These are phyloP conservation scores for Buxus sempervirens DNA, from an alignment of 164 flowering plant species.

Conservation along the genomic window DNA sequence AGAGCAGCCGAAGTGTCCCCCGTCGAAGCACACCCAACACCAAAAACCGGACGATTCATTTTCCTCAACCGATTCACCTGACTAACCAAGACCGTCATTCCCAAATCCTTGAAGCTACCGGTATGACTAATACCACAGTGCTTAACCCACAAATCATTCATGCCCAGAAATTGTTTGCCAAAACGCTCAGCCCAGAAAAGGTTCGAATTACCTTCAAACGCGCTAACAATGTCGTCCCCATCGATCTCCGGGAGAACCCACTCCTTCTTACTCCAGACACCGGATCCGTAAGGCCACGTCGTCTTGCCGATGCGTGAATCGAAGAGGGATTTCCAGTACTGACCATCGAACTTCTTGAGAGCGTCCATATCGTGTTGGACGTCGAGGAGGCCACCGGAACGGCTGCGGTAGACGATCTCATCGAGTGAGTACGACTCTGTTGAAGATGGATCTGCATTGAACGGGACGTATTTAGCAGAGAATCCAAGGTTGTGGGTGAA, in stretches of 20 bases:
- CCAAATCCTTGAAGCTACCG: constrained; percentile 79
- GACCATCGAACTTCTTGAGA: constrained; percentile 53
- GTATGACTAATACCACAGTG: constrained; percentile 85
- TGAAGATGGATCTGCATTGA: constrained; percentile 44
- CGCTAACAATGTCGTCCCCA: constrained; percentile 64
- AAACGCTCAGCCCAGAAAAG: constrained; percentile 88
- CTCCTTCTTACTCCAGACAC: constrained; percentile 91
- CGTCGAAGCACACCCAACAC: constrained; percentile 83
- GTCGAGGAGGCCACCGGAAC: constrained; percentile 83
- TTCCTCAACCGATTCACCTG: constrained; percentile 68
- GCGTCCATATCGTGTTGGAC: constrained; percentile 82
- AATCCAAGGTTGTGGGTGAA: constrained; percentile 33
- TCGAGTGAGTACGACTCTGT: constrained; percentile 80
- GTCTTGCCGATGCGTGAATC: constrained; percentile 83
- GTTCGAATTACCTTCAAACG: constrained; percentile 85
- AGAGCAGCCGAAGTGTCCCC: constrained; percentile 84
- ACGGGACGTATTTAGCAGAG: constrained; percentile 86
- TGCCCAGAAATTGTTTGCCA: constrained; percentile 74
- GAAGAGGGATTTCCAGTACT: constrained; percentile 68
- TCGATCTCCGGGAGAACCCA: constrained; percentile 89
- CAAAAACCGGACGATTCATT: constrained; percentile 51
- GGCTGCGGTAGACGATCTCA: constrained; percentile 78
- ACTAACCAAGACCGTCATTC: constrained; percentile 85
- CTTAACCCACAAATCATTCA: constrained; percentile 91
- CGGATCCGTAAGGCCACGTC: constrained; percentile 91